Evolutionary conservation across 2,329 filamentous ascomycete species (phyloP).

Genomic region (Cylindrodendrum hubeiense): DNA sequence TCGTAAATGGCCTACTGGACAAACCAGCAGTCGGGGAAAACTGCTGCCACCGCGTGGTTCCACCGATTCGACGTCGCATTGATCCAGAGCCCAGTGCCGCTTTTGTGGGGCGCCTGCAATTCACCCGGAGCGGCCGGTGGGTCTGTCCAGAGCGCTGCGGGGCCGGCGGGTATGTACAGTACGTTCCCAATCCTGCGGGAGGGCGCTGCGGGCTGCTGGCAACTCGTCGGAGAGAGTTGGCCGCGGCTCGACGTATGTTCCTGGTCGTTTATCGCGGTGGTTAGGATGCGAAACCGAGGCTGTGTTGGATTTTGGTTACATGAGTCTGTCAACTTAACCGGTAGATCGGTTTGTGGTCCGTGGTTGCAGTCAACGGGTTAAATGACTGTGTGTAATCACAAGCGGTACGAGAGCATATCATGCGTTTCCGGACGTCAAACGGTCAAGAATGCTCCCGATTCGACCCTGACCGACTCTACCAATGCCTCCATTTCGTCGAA

Average conservation of each 20-base stretch:
- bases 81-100: conserved; percentile 34
- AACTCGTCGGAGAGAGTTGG: not conserved
- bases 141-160: conserved; percentile 13
- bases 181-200: not conserved
- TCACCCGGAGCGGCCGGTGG: conserved; percentile 40
- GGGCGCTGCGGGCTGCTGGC: not conserved
- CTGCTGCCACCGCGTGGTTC: conserved; percentile 19
- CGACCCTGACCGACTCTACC: not conserved
- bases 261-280: conserved; percentile 27
- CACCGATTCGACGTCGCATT: conserved; percentile 27
- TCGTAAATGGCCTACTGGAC: conserved; percentile 9
- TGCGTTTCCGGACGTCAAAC: too few relatives aligned
- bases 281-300: not conserved
- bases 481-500: conserved; percentile 9
- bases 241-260: conserved; percentile 10
- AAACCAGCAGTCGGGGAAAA: conserved; percentile 12
- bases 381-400: too few relatives aligned
- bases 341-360: not conserved
- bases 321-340: not conserved
- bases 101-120: conserved; percentile 42
- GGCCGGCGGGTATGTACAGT: not conserved
- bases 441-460: not conserved
- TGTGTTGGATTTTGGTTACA: not conserved
- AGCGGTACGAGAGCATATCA: not conserved
- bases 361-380: too few relatives aligned